Evolutionary conservation across 768 basidiomycete genomes (phyloP).

Genomic region (Amyloporia xantha): DNA sequence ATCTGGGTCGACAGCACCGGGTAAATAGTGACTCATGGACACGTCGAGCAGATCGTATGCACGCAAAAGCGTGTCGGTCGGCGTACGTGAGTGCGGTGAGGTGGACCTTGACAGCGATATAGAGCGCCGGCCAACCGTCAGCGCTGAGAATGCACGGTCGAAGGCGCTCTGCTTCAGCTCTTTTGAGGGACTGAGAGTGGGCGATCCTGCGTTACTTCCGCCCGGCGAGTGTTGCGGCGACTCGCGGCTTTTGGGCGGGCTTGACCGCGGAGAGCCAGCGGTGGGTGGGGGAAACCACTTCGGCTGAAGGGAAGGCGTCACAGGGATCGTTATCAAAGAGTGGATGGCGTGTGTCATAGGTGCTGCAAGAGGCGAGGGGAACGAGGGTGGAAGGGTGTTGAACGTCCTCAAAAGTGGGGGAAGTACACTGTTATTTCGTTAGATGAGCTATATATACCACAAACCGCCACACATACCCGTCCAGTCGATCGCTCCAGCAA

Average conservation of each 20-base stretch:
- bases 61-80: slow-evolving; percentile 51
- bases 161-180: slow-evolving; percentile 29
- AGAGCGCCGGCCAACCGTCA: slow-evolving; percentile 44
- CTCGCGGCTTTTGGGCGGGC: slow-evolving; percentile 20
- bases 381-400: slow-evolving; percentile 54
- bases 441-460: slow-evolving; percentile 1
- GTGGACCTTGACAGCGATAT: slow-evolving; percentile 28
- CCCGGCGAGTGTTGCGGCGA: slow-evolving; percentile 31
- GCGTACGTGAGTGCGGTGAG: slow-evolving; percentile 39
- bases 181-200: slow-evolving; percentile 18
- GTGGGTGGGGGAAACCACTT: slow-evolving; percentile 53
- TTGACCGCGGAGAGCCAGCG: slow-evolving; percentile 27
- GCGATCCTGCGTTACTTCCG: slow-evolving; percentile 15
- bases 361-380: slow-evolving; percentile 55
- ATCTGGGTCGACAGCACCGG: slow-evolving; percentile 57
- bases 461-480: slow-evolving; percentile 49
- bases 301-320: slow-evolving; percentile 45
- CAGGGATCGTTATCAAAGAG: slow-evolving; percentile 71
- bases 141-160: slow-evolving; percentile 52
- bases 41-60: slow-evolving; percentile 64
- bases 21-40: slow-evolving; percentile 56
- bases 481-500: slow-evolving; percentile 66
- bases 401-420: slow-evolving; percentile 67
- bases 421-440: slow-evolving; percentile 45
- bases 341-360: slow-evolving; percentile 81